Evolutionary conservation across 2,329 filamentous ascomycete genomes (phyloP), one percentile per base, ranked within the genome.

Genomic region (Pseudogymnoascus sp.): DNA sequence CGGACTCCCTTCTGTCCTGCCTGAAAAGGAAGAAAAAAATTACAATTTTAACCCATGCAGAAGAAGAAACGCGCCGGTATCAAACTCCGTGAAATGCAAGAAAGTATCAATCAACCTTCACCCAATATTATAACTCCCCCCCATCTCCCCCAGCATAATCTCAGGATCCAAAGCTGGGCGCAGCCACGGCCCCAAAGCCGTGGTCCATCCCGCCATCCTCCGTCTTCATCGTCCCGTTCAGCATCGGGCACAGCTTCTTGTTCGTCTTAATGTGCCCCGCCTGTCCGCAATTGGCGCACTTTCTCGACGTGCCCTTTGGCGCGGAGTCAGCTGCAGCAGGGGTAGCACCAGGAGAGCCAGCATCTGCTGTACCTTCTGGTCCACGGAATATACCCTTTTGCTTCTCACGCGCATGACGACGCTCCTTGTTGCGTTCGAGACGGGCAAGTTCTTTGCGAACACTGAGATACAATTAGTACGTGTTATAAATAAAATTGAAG

Each of bases 241-340:
- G 86, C 73, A 94, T 79, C 57, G 90, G 90, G 73, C 90, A 95
- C 69, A 92, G 82, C 91, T 97, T 97, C 78, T 97, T 96, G 79
- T 97, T 97, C 57, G 93, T 97, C 76, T 97, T 97, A 79, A 99
- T 99, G 71, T 99, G 94, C 32, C 94, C 94, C 60, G 96, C 89
- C 74, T 94, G 89, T 58, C 94, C 94, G 76, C 94, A 99, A 74
- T 97, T 97, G 67, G 94, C 94, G 76, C 94, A 99, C 78, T 97
- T 97, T 69, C 95, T 83, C 34, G 88, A 88, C 61, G 90, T 95
- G 64, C 87, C 85, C 57, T 77, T 81, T 63, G 72, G 71, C 63
- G 78, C 77, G 68, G 80, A 77, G 70, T 84, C 75, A 4, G 76
- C 75, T 32, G 78, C 78, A 6, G 74, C 74, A 12, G 74, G 76